These are phyloP conservation scores for Biscogniauxia marginata DNA, from an alignment of 2,329 filamentous ascomycete genomes.

Conservation along the genomic window DNA sequence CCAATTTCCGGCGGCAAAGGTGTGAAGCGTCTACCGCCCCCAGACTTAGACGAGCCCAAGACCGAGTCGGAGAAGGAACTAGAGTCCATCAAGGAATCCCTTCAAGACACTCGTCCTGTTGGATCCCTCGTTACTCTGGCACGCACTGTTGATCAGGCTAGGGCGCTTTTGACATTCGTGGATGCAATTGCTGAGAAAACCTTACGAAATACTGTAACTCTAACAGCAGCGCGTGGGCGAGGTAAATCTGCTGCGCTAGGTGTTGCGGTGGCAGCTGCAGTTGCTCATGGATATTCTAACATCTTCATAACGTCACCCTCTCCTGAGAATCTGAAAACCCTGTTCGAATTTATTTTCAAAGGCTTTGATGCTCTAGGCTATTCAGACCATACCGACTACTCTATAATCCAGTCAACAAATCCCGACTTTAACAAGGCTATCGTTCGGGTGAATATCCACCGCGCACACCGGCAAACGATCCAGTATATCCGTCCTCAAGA, in stretches of 20 bases:
- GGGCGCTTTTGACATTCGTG: conserved; percentile 93
- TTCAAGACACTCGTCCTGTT: conserved; percentile 82
- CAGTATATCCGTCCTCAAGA: conserved; percentile 98
- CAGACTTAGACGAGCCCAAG: conserved; percentile 70
- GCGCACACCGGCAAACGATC: conserved; percentile 94
- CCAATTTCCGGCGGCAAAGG: conserved; percentile 95
- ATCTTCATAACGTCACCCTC: conserved; percentile 98
- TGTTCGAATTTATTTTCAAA: conserved; percentile 98
- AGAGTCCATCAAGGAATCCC: conserved; percentile 79
- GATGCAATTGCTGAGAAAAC: conserved; percentile 97
- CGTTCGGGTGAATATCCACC: conserved; percentile 92
- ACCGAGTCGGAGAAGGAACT: conserved; percentile 73
- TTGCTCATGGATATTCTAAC: conserved; percentile 97
- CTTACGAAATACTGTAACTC: conserved; percentile 83
- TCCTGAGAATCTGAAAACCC: conserved; percentile 95
- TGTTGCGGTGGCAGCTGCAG: conserved; percentile 87
- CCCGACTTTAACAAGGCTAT: conserved; percentile 99
- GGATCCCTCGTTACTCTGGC: conserved; percentile 82
- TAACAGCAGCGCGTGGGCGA: conserved; percentile 90
- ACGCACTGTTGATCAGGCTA: conserved; percentile 91
- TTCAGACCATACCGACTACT: conserved; percentile 93
- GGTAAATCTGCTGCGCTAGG: conserved; percentile 97
- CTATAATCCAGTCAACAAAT: conserved; percentile 96
- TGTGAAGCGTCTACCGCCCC: conserved; percentile 77
- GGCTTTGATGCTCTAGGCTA: conserved; percentile 94